Evolutionary conservation across 306 rosid species (phyloP).

Genomic region (Fragaria iinumae): DNA sequence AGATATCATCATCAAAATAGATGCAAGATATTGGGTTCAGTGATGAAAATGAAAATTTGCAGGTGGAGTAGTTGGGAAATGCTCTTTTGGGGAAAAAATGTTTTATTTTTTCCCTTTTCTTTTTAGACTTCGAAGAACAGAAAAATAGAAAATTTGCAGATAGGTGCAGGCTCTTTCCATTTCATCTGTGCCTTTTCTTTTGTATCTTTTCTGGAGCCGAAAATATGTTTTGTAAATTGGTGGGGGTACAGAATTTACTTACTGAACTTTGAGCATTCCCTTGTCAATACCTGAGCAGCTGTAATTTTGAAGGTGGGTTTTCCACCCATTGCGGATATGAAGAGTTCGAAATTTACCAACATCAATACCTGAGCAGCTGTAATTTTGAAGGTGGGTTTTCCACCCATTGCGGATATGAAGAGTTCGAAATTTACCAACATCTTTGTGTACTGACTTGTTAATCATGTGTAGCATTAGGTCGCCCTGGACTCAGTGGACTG

Average conservation of each 20-base stretch:
- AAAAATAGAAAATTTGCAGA: slow-evolving; percentile 54
- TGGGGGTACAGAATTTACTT: slow-evolving; percentile 66
- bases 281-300: slow-evolving; percentile 50
- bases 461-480: not conserved
- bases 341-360: slow-evolving; percentile 34
- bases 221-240: slow-evolving; percentile 64
- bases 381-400: slow-evolving; percentile 64
- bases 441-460: slow-evolving; percentile 1
- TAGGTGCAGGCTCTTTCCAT: slow-evolving; percentile 45
- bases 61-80: slow-evolving; percentile 45
- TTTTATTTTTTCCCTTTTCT: slow-evolving; percentile 24
- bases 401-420: slow-evolving; percentile 55
- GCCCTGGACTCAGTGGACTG: not conserved
- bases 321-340: slow-evolving; percentile 59
- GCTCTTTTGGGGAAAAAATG: slow-evolving; percentile 35
- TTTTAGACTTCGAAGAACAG: slow-evolving; percentile 35
- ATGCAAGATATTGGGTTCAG: slow-evolving; percentile 44
- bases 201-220: slow-evolving; percentile 26
- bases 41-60: slow-evolving; percentile 38
- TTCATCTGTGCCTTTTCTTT: slow-evolving; percentile 37
- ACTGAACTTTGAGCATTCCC: slow-evolving; percentile 47
- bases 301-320: slow-evolving; percentile 63
- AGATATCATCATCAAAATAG: slow-evolving; percentile 35
- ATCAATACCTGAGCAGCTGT: slow-evolving; percentile 49
- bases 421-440: slow-evolving; percentile 33